These are phyloP conservation scores for Mangifera indica DNA, from an alignment of 345 rosid genomes.

Conservation along the genomic window DNA sequence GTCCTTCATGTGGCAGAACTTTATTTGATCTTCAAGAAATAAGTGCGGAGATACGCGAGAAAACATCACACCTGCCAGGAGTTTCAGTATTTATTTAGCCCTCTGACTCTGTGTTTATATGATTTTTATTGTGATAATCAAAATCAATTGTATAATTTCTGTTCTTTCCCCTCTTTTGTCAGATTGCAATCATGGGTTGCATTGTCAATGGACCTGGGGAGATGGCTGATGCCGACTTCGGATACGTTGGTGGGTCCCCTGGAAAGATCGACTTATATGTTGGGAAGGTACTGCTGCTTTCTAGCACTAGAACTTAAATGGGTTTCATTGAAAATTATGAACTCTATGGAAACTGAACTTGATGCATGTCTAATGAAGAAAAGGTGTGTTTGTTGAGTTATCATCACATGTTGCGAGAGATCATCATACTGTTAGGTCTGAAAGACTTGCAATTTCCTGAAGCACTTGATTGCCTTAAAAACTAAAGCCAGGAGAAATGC, in stretches of 20 bases:
- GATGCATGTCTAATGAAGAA: too few species aligned
- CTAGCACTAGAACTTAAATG: neutral
- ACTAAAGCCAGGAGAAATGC: too few species aligned
- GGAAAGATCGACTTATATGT: constrained; percentile 96
- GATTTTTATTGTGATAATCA: neutral
- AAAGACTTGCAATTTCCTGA: neutral
- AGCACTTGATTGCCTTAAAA: neutral
- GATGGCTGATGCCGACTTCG: constrained; percentile 99
- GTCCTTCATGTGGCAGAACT: constrained; percentile 98
- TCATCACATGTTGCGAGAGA: too few species aligned
- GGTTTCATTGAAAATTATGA: neutral
- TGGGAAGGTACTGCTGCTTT: constrained; percentile 66
- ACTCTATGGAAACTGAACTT: too few species aligned
- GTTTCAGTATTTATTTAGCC: constrained; percentile 62
- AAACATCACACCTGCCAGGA: constrained; percentile 94
- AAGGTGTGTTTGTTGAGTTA: too few species aligned
- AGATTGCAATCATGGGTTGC: constrained; percentile 99
- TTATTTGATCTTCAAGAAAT: constrained; percentile 95
- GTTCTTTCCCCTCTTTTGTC: constrained; percentile 1
- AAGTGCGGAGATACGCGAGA: constrained; percentile 90
- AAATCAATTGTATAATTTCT: neutral
- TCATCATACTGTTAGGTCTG: too few species aligned
- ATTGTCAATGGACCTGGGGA: constrained; percentile 98
- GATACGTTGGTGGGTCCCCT: constrained; percentile 95
- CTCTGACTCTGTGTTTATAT: constrained; percentile 11